These are phyloP conservation scores for Ogataea ramenticola DNA, from an alignment of 805 yeast genomes.

Conservation along the genomic window DNA sequence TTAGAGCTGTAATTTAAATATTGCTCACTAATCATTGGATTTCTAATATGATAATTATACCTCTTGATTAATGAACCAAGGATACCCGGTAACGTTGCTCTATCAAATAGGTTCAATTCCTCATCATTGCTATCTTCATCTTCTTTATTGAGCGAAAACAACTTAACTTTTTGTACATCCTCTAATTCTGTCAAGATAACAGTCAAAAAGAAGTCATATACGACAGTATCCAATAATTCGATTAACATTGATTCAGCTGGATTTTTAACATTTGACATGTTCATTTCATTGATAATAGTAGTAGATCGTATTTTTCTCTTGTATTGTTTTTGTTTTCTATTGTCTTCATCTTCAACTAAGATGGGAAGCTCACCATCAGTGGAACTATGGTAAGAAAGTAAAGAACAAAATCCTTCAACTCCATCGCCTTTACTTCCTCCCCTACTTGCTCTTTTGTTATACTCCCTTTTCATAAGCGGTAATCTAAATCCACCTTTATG, in stretches of 20 bases:
- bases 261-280: slow-evolving; percentile 21
- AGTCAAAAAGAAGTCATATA: slow-evolving; percentile 41
- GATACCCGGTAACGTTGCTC: slow-evolving; percentile 4
- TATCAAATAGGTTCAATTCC: slow-evolving; percentile 3
- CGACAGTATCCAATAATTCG: slow-evolving; percentile 35
- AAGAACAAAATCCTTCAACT: slow-evolving; percentile 29
- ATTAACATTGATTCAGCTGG: slow-evolving; percentile 29
- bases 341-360: slow-evolving; percentile 40
- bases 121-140: not conserved
- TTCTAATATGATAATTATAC: slow-evolving; percentile 30
- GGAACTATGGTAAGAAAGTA: slow-evolving; percentile 43
- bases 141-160: slow-evolving; percentile 6
- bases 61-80: slow-evolving; percentile 19
- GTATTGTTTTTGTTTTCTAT: slow-evolving; percentile 21
- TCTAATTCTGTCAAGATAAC: slow-evolving; percentile 13
- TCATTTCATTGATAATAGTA: slow-evolving; percentile 28
- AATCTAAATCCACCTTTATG: slow-evolving; percentile 34
- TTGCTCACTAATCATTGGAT: slow-evolving; percentile 22
- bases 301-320: slow-evolving; percentile 31
- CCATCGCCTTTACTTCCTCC: slow-evolving; percentile 1
- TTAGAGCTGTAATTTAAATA: not conserved
- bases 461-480: slow-evolving; percentile 24
- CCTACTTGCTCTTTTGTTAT: not conserved
- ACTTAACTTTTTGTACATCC: slow-evolving; percentile 1
- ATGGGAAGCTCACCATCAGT: slow-evolving; percentile 46